Conservation (phyloP, 441 rosid genomes). For the Pelargonium citronellum region DNA sequence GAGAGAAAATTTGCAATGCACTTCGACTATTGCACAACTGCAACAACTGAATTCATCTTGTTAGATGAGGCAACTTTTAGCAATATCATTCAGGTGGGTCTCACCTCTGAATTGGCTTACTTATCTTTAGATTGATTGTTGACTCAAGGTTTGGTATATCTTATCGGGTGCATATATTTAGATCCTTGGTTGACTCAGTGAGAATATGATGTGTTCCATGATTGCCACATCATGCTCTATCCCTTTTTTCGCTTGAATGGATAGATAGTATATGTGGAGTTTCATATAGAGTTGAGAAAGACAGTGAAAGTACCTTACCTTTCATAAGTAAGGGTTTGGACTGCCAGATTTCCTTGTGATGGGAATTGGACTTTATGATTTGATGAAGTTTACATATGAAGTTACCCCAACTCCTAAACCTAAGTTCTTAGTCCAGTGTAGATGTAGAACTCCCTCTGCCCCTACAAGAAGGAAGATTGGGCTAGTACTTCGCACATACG, state of each 20-base stretch:
- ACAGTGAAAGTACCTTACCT: background rate
- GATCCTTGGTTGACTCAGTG: background rate
- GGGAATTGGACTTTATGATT: background rate
- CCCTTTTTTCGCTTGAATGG: background rate
- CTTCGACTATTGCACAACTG: constrained; percentile 87
- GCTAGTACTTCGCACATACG: background rate
- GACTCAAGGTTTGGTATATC: constrained; percentile 13
- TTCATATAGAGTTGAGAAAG: background rate
- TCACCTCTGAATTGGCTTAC: constrained; percentile 12
- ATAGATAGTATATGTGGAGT: background rate
- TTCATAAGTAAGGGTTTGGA: background rate
- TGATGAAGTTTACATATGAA: background rate
- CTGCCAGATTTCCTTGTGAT: background rate
- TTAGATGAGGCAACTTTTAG: constrained; percentile 68
- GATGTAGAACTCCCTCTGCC: constrained; percentile 2
- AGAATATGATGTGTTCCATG: background rate
- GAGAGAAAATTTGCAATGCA: constrained; percentile 80
- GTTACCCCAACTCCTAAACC: background rate
- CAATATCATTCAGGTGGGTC: constrained; percentile 76
- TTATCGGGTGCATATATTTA: background rate
- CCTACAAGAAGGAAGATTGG: constrained; percentile 10
- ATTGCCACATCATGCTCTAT: background rate
- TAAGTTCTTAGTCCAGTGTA: background rate
- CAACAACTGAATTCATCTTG: constrained; percentile 68
- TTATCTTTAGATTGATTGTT: constrained; percentile 2